Evolutionary conservation across 2,329 filamentous ascomycete species (phyloP), one percentile per base, ranked within the genome.

Genomic region (Microdochium paspali): DNA sequence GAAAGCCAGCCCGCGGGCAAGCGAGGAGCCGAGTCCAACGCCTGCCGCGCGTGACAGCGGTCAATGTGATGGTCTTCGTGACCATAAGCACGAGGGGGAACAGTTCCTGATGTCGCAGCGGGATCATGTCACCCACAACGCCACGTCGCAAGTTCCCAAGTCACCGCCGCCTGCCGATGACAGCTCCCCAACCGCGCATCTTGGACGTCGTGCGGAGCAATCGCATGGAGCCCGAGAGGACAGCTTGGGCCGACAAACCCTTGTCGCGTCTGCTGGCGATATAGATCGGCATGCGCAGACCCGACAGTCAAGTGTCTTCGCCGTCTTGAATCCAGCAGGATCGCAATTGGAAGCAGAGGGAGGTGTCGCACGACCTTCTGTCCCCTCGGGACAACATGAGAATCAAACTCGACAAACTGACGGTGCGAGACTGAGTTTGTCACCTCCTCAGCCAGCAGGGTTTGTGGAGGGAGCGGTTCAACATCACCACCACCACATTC

Each of bases 51-150:
- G 52, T 50, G 55, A 57, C 55, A 54, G 61, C 56, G 62, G 71
- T 79, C 78, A 72, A 82, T 82, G 79, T 76, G 66, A 71, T 65
- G 71, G 69, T 69, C 68, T 66, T 67, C 66, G 65, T 65, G 70
- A 68, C 67, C 66, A 68, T 62, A 67, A 66, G 66, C 64, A 67
- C 64, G 68, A 66, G 72, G 74, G 76, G 71, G 76, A 77, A 67
- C 72, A 72, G 74, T 68, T 68, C 70, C 74, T 77, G 70, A 83
- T 83, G 80, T 81, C 78, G 70, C 76, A 80, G 71, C 74, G 72
- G 69, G 73, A 71, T 59, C 65, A 72, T 72, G 70, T 69, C 66
- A 68, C 75, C 74, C 71, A 67, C 63, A 71, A 76, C 71, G 66
- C 69, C 63, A 75, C 76, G 66, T 73, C 68, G 61, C 70, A 65